Base-by-base conservation (phyloP, 2,329 filamentous ascomycete species). In the Trichophyton mentagrophytes region DNA sequence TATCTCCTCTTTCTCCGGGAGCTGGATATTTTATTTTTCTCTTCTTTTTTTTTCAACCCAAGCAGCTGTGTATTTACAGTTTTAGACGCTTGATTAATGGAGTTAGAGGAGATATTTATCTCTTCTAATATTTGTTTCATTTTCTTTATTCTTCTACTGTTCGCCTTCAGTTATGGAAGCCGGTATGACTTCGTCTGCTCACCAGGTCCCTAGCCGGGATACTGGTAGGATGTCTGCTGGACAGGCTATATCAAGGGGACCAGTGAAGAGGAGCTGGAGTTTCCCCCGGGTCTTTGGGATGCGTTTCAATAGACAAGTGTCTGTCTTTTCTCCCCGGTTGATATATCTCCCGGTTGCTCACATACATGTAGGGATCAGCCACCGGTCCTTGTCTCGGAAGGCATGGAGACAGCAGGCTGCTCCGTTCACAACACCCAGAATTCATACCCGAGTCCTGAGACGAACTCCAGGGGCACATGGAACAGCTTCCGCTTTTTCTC, bases 371-470 rank as follows among this genome's bases (percentile, higher is more conserved):
- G 55, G 30, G 55, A 20, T n/a, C n/a, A 9, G 30, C 33, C 15
- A 15, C 38, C 38, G 30, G 20, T 15, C 5, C 13, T 30, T 22
- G 20, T 15, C 5, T 49, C 61, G 27, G 66, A 66, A 2, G 74
- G 70, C 56, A 64, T 70, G 53, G 72, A 74, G 63, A 69, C 64
- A 36, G 60, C 61, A 7, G 69, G 73, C 61, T 74, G 74, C 61
- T 71, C 72, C 1, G 40, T 74, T 13, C 74, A 69, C 59, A 67
- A 73, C 56, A 70, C 71, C 33, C 63, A 61, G n/a, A 67, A 74
- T 57, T 71, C 72, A 61, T 66, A 69, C 30, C 73, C 74, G 57
- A 73, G 73, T 27, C 68, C 72, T 57, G 11, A 57, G 58, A 15
- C 36, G 60, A 36, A 66, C 64, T 63, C 25, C 53, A 51, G 33